Percentiles rank a stretch among this genome's conserved stretches.
These are phyloP conservation scores for Dioszegia aurantiaca DNA, from an alignment of 768 basidiomycete species.

Conservation along the genomic window DNA sequence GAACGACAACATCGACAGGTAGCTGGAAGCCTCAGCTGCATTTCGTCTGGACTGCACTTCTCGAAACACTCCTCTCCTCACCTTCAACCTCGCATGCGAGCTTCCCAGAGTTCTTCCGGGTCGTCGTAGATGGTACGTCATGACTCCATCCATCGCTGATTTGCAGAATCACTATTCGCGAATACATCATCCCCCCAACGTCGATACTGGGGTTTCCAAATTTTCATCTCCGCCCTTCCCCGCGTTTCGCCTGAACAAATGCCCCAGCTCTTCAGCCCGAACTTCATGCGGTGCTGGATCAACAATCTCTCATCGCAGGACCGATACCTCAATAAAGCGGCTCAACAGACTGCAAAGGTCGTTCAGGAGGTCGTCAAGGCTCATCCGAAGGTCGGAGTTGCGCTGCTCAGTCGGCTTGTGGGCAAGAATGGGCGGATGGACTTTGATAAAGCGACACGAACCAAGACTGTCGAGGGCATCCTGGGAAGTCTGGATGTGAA, in stretches of 20 bases:
- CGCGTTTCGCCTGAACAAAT: conserved; percentile 65
- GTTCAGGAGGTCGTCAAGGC: conserved; percentile 71
- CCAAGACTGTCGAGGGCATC: conserved; percentile 85
- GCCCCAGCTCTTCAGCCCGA: conserved; percentile 85
- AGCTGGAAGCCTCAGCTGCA: conserved; percentile 87
- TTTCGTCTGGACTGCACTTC: conserved; percentile 81
- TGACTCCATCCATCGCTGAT: background rate
- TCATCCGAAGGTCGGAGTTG: conserved; percentile 76
- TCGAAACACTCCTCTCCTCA: conserved; percentile 66
- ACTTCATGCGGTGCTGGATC: conserved; percentile 95
- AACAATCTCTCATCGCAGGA: conserved; percentile 87
- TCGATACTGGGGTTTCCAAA: conserved; percentile 94
- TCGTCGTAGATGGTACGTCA: conserved; percentile 80
- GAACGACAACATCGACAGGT: conserved; percentile 57
- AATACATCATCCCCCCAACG: conserved; percentile 77
- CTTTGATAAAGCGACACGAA: conserved; percentile 88
- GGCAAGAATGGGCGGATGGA: conserved; percentile 76
- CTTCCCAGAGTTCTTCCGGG: conserved; percentile 85
- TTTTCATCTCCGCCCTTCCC: conserved; percentile 75
- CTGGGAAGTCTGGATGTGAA: conserved; percentile 68
- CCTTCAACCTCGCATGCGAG: conserved; percentile 58
- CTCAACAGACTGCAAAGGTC: conserved; percentile 72
- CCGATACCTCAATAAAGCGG: conserved; percentile 83
- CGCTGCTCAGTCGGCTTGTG: conserved; percentile 78
- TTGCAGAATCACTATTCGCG: conserved; percentile 78